Evolutionary conservation across 352 stramenopile genomes (phyloP), one percentile per base, ranked within the genome.

Genomic region (Phytopythium chamaehyphon): DNA sequence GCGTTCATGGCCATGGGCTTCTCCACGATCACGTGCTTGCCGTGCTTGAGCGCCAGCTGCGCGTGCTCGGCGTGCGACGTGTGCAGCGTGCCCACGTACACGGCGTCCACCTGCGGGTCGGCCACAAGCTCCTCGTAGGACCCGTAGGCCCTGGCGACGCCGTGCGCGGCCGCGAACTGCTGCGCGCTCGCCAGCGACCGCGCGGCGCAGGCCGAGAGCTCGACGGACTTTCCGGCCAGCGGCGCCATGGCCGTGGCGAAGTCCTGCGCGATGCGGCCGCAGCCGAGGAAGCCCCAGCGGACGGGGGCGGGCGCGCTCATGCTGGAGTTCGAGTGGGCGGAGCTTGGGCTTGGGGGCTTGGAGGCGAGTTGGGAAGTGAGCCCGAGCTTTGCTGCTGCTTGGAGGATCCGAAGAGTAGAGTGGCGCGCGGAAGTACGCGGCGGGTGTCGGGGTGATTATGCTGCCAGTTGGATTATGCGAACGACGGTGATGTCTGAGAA

Each of bases 21-120:
- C 62, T 98, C 93, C 39, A 98, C 76, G 9, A 98, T 61, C 18
- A 97, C 85, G 66, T 97, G 90, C 62, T 98, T 98, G 49, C 76
- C 75, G 48, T 88, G 73, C 16, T 71, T 59, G 0, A 98, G 58
- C 19, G 85, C 92, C 50, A 91, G 49, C 36, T 85, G 62, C 10
- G 83, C 73, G 55, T 94, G 80, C 24, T 79, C 66, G 48, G 79
- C 83, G 59, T 97, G 89, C 53, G 79, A 81, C 10, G 81, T 75
- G 64, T 98, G 88, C 16, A 98, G 55, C 42, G 91, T 97, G 33
- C 86, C 90, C 40, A 98, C 80, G 71, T 98, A 98, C n/a, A 97
- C 76, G 47, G 96, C 83, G 42, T 97, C 86, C 6, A 97, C 78
- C 6, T 85, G 54, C 0, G 74, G 22, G 64, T 98, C 90, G 3